phyloP scores from a whole-genome alignment of 306 rosid genomes.

The Citrullus amarus region DNA sequence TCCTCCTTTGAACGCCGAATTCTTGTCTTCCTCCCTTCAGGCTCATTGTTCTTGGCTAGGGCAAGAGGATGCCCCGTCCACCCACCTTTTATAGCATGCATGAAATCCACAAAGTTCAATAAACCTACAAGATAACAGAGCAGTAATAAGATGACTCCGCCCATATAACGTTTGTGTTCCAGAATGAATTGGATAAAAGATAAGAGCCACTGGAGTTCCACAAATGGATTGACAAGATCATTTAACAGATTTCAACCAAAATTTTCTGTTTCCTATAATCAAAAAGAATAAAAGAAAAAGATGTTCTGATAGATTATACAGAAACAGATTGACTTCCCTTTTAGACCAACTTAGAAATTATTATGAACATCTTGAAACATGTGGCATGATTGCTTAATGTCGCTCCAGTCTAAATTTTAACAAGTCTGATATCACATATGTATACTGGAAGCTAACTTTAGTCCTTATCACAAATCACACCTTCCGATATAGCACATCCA shows the following conservation, averaged over 20 bases:
- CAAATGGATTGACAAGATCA: neutral
- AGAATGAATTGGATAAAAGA: neutral
- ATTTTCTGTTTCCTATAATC: too few species aligned
- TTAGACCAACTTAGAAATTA: neutral
- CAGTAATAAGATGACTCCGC: constrained; percentile 9
- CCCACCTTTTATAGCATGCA: constrained; percentile 65
- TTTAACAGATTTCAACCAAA: neutral
- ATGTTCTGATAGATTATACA: neutral
- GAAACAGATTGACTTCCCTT: neutral
- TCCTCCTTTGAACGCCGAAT: constrained; percentile 85
- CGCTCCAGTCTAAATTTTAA: neutral
- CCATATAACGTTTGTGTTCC: neutral
- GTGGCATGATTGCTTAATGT: neutral
- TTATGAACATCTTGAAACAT: neutral
- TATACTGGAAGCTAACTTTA: neutral
- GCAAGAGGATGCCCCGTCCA: constrained; percentile 79
- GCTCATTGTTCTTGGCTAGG: constrained; percentile 71
- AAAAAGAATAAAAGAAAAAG: neutral
- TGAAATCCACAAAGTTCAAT: constrained; percentile 22
- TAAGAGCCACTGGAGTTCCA: neutral
- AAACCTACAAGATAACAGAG: constrained; percentile 21
- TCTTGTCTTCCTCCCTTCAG: constrained; percentile 66
- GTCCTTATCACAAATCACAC: neutral
- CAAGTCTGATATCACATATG: neutral
- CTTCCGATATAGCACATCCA: neutral